These are phyloP conservation scores for Syzygium syzygioides DNA, from an alignment of 441 rosid species.

Conservation along the genomic window DNA sequence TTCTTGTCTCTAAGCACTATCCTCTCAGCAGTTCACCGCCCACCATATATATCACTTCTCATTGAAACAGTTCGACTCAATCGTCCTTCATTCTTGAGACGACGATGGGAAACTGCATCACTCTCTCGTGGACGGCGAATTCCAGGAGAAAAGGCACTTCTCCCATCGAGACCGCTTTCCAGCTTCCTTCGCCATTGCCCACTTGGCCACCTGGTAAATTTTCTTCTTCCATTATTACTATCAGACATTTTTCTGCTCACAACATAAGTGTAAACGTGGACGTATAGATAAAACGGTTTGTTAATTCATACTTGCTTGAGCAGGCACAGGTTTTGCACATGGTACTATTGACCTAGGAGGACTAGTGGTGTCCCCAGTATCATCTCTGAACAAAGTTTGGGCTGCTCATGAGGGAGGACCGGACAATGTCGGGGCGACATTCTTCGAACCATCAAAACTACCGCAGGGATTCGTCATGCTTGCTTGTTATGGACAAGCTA, in stretches of 20 bases:
- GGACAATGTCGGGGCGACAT: conserved; percentile 64
- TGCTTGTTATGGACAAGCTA: conserved; percentile 7
- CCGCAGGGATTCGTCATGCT: conserved; percentile 5
- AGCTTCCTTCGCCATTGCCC: conserved; percentile 67
- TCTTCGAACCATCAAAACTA: conserved; percentile 23
- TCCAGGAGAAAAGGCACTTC: conserved; percentile 26
- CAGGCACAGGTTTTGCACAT: conserved; percentile 63
- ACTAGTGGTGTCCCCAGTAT: conserved; percentile 45
- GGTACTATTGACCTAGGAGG: conserved; percentile 72
- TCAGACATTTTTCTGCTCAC: not conserved
- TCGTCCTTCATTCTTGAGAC: not conserved
- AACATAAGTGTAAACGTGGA: not conserved
- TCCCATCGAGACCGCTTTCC: conserved; percentile 46
- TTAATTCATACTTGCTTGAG: not conserved
- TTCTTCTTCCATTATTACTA: not conserved
- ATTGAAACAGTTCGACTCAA: not conserved
- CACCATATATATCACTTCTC: not conserved
- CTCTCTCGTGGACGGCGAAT: not conserved
- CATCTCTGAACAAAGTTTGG: conserved; percentile 67
- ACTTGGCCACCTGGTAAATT: conserved; percentile 48
- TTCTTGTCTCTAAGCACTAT: not conserved
- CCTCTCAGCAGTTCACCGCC: not conserved
- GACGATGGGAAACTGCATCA: conserved; percentile 44
- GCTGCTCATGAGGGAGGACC: conserved; percentile 64
- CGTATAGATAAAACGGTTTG: not conserved